phyloP scores from a whole-genome alignment of 257 asterid genomes.

The Gentiana dahurica region DNA sequence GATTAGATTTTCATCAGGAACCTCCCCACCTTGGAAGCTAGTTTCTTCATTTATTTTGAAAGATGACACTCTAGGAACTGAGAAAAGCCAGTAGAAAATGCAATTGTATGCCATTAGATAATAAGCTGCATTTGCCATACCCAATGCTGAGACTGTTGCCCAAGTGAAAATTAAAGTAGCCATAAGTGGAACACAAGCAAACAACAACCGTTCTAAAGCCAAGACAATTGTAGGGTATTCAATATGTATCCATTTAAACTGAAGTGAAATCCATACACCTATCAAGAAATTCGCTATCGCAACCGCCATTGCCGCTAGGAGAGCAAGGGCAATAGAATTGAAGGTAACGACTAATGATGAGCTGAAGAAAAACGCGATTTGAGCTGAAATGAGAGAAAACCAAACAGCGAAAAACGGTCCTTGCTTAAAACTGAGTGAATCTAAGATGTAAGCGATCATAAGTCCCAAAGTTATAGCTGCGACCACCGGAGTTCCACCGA shows the following conservation, averaged over 20 bases:
- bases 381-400: constrained; percentile 77
- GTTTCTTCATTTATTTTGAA: constrained; percentile 66
- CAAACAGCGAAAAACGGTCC: constrained; percentile 91
- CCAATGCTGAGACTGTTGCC: constrained; percentile 93
- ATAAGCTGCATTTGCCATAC: constrained; percentile 77
- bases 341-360: constrained; percentile 49
- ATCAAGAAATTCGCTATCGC: constrained; percentile 68
- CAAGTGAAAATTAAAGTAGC: constrained; percentile 76
- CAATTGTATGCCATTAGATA: constrained; percentile 82
- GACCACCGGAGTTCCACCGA: constrained; percentile 93
- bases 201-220: constrained; percentile 79
- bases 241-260: constrained; percentile 95
- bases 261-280: constrained; percentile 93
- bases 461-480: constrained; percentile 65
- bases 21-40: constrained; percentile 75
- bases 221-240: constrained; percentile 85
- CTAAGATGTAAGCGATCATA: constrained; percentile 86
- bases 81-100: constrained; percentile 89
- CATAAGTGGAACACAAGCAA: constrained; percentile 70
- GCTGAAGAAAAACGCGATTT: constrained; percentile 73
- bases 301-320: constrained; percentile 59
- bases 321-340: constrained; percentile 39
- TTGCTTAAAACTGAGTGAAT: constrained; percentile 68
- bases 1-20: constrained; percentile 58
- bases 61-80: constrained; percentile 72